Base-by-base conservation (phyloP, 1,139 yeast species). In the Kodamaea derodonti region DNA sequence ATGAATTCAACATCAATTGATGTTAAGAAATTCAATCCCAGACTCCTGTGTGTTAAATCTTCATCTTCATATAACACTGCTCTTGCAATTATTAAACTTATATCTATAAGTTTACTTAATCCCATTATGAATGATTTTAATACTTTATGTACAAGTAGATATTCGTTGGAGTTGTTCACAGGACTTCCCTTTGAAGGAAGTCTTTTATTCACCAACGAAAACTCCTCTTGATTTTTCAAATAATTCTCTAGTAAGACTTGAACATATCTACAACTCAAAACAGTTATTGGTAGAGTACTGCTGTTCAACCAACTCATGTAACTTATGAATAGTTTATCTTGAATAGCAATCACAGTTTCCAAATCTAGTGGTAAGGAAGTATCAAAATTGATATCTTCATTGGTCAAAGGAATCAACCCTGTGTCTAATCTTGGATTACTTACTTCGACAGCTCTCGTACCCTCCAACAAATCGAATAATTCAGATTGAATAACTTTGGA, bases 51-150 rank as follows among this genome's bases (percentile, higher is more conserved):
- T 36, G 80, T 79, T 33, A 84, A 58, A 54, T 84, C 94, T 49
- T 84, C 94, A 48, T 84, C 92, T 47, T 83, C 90, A 46, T 78
- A 79, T 13, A 84, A 62, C 6, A 79, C 82, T n/a, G 79, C 80
- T 13, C 69, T 62, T 1, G 80, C 78, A 24, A 80, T 56, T 7
- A 58, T 54, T 3, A 73, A 49, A 5, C 72, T 64, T 32, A 74
- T 62, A 14, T 76, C 76, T 5, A 77, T 69, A 47, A 78, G 70
- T 40, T 72, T 74, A 31, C 76, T 57, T 7, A 79, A 46, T 2
- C 80, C 84, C 20, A 75, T 46, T 5, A 72, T 55, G 39, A 67
- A 71, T 15, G 69, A 58, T 36, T 69, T 60, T 32, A 80, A 60
- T 1, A 76, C 75, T 28, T 58, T 58, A 43, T 78, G 77, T n/a